These are phyloP conservation scores for Escallonia rubra DNA, from an alignment of 129 eudicot species.

Conservation along the genomic window DNA sequence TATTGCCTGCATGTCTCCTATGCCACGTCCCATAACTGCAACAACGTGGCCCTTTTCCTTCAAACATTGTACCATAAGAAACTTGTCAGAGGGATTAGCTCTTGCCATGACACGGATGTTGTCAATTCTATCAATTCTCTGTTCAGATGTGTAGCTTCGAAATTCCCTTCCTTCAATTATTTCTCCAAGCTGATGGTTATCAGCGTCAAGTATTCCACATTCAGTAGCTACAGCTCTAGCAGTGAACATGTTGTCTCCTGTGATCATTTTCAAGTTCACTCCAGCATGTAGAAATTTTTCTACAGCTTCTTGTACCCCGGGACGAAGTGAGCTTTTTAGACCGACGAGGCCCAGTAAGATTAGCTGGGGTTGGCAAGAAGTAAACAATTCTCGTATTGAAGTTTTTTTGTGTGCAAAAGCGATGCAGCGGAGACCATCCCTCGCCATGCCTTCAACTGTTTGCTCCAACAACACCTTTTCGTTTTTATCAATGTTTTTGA, in stretches of 20 bases:
- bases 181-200: background rate
- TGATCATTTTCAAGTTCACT: constrained; percentile 5
- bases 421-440: constrained; percentile 9
- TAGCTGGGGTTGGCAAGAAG: too few species aligned
- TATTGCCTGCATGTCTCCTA: background rate
- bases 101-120: constrained; percentile 9
- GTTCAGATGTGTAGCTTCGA: constrained; percentile 1
- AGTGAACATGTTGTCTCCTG: constrained; percentile 5
- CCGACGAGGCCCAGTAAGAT: background rate
- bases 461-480: background rate
- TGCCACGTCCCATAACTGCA: constrained; percentile 9
- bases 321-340: background rate
- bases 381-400: background rate
- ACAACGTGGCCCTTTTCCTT: constrained; percentile 10
- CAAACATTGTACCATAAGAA: constrained; percentile 8
- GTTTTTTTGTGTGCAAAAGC: constrained; percentile 14
- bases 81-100: constrained; percentile 7
- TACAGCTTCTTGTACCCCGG: background rate
- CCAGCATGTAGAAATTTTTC: constrained; percentile 3
- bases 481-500: background rate
- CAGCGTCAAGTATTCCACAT: constrained; percentile 6
- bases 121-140: constrained; percentile 8
- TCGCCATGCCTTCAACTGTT: constrained; percentile 14
- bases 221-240: constrained; percentile 12
- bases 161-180: constrained; percentile 1